Evolutionary conservation across 2,329 filamentous ascomycete genomes (phyloP).

Genomic region (Chlorencoelia australis): DNA sequence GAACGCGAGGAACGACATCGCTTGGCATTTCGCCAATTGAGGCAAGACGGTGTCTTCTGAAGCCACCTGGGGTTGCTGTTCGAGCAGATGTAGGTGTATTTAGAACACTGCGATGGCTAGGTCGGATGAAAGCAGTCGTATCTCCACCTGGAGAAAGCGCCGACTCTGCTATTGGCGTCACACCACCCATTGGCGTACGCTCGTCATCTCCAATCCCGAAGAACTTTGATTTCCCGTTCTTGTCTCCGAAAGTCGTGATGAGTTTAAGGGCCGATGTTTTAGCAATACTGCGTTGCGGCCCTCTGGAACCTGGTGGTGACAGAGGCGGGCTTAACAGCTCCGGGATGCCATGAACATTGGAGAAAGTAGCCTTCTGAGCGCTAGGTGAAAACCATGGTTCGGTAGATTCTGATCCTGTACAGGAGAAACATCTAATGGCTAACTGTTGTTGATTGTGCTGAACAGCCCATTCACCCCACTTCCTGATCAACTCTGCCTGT

Average conservation of each 20-base stretch:
- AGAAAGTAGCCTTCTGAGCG: constrained; percentile 51
- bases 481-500: constrained; percentile 76
- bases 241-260: constrained; percentile 76
- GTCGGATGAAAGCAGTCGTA: constrained; percentile 58
- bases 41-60: constrained; percentile 55
- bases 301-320: constrained; percentile 58
- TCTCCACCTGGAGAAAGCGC: constrained; percentile 63
- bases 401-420: constrained; percentile 73
- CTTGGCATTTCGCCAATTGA: constrained; percentile 65
- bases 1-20: constrained; percentile 35
- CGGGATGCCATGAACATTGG: constrained; percentile 49
- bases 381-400: constrained; percentile 85
- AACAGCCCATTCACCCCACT: constrained; percentile 91
- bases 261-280: constrained; percentile 82
- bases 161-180: constrained; percentile 79
- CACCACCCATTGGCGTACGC: constrained; percentile 68
- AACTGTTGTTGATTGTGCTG: constrained; percentile 80
- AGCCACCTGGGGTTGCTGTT: constrained; percentile 50
- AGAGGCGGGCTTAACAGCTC: constrained; percentile 59
- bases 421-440: constrained; percentile 87
- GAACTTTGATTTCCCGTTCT: constrained; percentile 52
- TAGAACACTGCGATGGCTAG: constrained; percentile 56
- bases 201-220: constrained; percentile 46
- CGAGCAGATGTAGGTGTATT: constrained; percentile 60
- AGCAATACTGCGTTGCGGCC: constrained; percentile 52